Evolutionary conservation across 2,329 filamentous ascomycete species (phyloP).

Genomic region (Cladosporium sp.): DNA sequence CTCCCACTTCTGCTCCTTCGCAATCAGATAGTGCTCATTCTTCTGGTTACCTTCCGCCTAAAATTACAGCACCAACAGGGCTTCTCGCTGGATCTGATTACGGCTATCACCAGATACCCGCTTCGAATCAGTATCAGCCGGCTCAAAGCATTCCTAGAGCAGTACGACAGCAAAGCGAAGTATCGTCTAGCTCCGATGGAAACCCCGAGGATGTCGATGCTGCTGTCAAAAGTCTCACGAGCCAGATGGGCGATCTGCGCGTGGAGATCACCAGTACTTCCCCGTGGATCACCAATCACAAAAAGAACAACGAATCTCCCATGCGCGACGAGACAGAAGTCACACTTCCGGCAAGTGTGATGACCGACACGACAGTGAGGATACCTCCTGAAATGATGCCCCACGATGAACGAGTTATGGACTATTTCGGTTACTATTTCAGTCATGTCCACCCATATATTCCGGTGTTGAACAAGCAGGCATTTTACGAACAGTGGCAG

Average conservation of each 20-base stretch:
- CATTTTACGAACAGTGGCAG: conserved; percentile 88
- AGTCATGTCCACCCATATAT: conserved; percentile 87
- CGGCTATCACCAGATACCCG: not conserved
- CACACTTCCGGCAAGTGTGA: conserved; percentile 62
- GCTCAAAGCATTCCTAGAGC: conserved; percentile 17
- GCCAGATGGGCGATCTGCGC: conserved; percentile 79
- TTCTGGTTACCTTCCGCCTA: conserved; percentile 20
- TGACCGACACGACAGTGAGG: conserved; percentile 71
- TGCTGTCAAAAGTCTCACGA: conserved; percentile 26
- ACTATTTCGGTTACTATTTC: conserved; percentile 90
- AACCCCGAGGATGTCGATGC: conserved; percentile 31
- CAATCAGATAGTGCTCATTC: conserved; percentile 10
- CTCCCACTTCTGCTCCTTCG: conserved; percentile 18
- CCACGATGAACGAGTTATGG: conserved; percentile 71
- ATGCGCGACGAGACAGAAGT: conserved; percentile 66
- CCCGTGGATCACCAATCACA: conserved; percentile 72
- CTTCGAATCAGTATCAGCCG: conserved; percentile 17
- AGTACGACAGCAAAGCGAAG: conserved; percentile 23
- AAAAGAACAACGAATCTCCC: conserved; percentile 54
- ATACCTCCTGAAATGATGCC: conserved; percentile 95
- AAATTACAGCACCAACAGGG: conserved; percentile 20
- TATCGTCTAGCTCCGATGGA: conserved; percentile 25
- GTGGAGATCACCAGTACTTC: conserved; percentile 85
- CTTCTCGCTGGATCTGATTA: conserved; percentile 11
- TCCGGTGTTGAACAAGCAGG: conserved; percentile 76